Base-by-base conservation (phyloP, 768 basidiomycete genomes). In the Pholiota molesta region DNA sequence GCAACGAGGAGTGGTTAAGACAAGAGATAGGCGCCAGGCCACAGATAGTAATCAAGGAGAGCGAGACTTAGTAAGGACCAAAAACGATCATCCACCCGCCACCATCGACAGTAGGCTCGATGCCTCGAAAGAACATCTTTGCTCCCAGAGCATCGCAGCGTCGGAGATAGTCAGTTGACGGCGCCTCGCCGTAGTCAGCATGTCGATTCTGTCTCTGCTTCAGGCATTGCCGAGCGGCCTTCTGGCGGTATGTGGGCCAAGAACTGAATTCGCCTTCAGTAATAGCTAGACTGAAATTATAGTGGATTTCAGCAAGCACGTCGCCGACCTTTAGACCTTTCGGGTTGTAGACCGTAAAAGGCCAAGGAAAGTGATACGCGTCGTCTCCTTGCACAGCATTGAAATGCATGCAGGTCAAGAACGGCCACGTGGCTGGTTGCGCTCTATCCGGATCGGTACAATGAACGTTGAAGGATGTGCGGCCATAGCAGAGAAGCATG, bases 391-490 rank as follows among this genome's bases (percentile, higher is more conserved):
- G 84, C 23, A 88, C 75, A 3, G 73, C 78, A 60, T 76, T 78
- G 71, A 90, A 81, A 65, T 78, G 79, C 79, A 90, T 79, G 60
- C 81, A 78, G 8, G 83, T 82, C 49, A 87, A 73, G 61, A 86
- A 81, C 0, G 88, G 88, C 68, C 73, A 81, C 8, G 88, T 87
- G n/a, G 87, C 88, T 0, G 87, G 86, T 69, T 89, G 85, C n/a
- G 80, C 74, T 52, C 72, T 67, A 63, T 83, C 82, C 3, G 74
- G 68, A 1, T 68, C 61, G 16, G 72, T 63, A 49, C 79, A 70
- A 3, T 75, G 74, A 49, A 78, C 71, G 6, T 71, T 60, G 7
- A 66, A 65, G 23, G 68, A 53, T 35, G 72, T 70, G 14, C 73
- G 67, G 26, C 75, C 76, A 37, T 74, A 75, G 45, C 72, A 68